phyloP scores from a whole-genome alignment of 106 monocot species.

The Phalaenopsis aphrodite region DNA sequence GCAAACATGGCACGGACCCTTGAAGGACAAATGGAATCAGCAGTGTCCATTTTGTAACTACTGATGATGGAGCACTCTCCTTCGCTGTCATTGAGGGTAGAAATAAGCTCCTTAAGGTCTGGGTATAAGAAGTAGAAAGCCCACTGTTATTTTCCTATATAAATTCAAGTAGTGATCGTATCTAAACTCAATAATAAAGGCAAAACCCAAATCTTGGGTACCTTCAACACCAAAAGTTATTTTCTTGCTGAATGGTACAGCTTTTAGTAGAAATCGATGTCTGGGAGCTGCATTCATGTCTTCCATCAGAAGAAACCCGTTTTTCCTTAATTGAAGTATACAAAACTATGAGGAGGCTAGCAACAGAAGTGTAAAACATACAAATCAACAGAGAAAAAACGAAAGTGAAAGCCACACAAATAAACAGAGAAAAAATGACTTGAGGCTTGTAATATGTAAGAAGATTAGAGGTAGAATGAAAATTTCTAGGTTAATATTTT shows the following conservation, averaged over 20 bases:
- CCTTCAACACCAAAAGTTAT: constrained; percentile 92
- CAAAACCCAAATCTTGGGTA: constrained; percentile 14
- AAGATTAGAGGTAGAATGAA: too few relatives aligned
- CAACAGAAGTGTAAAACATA: neutral
- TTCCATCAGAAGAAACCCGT: constrained; percentile 82
- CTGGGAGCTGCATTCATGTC: constrained; percentile 73
- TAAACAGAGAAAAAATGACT: neutral
- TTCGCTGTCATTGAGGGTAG: constrained; percentile 70
- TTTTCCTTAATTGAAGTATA: constrained; percentile 51
- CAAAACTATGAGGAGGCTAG: constrained; percentile 7
- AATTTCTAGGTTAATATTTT: too few relatives aligned
- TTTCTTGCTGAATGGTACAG: constrained; percentile 91
- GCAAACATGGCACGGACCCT: constrained; percentile 95
- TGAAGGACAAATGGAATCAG: constrained; percentile 94
- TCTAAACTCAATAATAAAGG: neutral
- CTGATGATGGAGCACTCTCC: constrained; percentile 69
- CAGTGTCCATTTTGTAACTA: constrained; percentile 71
- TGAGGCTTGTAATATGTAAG: neutral
- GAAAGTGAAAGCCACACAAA: neutral
- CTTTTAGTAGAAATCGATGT: constrained; percentile 67
- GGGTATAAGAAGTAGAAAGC: neutral
- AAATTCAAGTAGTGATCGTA: neutral
- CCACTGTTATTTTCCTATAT: neutral
- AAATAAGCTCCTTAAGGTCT: constrained; percentile 95
- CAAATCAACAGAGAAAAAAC: neutral